phyloP scores from a whole-genome alignment of 1,139 yeast species.

The Suhomyces yuchorum region DNA sequence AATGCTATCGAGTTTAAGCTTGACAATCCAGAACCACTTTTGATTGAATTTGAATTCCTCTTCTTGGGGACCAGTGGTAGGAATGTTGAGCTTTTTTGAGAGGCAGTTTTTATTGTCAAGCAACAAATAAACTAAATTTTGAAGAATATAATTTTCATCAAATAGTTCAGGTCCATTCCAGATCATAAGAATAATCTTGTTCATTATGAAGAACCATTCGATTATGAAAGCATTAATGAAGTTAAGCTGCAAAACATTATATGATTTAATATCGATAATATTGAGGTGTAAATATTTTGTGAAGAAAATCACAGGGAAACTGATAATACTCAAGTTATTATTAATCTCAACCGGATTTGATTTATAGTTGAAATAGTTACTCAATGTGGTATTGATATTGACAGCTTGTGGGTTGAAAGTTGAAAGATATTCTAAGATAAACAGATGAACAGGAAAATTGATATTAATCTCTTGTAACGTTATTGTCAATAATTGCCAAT shows the following conservation, averaged over 20 bases:
- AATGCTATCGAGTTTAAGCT: conserved; percentile 28
- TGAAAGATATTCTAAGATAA: conserved; percentile 14
- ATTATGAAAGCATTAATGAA: conserved; percentile 26
- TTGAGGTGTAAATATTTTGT: conserved; percentile 28
- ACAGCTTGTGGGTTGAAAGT: conserved; percentile 18
- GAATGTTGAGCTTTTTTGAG: conserved; percentile 15
- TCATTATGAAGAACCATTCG: conserved; percentile 45
- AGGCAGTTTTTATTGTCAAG: conserved; percentile 20
- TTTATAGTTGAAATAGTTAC: conserved; percentile 18
- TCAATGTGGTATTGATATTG: conserved; percentile 22
- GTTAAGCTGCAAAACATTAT: conserved; percentile 19
- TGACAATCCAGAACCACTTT: conserved; percentile 32
- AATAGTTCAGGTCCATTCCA: conserved; percentile 21
- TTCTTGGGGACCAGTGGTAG: conserved; percentile 7
- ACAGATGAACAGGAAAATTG: conserved; percentile 14
- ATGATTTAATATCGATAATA: conserved; percentile 14
- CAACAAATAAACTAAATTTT: conserved; percentile 19
- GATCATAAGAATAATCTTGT: conserved; percentile 30
- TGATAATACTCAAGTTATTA: conserved; percentile 33
- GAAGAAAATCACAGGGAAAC: conserved; percentile 48
- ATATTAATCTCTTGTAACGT: conserved; percentile 39
- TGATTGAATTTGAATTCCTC: conserved; percentile 28
- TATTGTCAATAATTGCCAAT: conserved; percentile 44
- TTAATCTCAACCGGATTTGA: conserved; percentile 25
- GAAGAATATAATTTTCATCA: conserved; percentile 20